A percentile compares a stretch with the other conserved stretches of the same genome.
Evolutionary conservation across 2,329 filamentous ascomycete genomes (phyloP).

Genomic region (Botrytis deweyae): DNA sequence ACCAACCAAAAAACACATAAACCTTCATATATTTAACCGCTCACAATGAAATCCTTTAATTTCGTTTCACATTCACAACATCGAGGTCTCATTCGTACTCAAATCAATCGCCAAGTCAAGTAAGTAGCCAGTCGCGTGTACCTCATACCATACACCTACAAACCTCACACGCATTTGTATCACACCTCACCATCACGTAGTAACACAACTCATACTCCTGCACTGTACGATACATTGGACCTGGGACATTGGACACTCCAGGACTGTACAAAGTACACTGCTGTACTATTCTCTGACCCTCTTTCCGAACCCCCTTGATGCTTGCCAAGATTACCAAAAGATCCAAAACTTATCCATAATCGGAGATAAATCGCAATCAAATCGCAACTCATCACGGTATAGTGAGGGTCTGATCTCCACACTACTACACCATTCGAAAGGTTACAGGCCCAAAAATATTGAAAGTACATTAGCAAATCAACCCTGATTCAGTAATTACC

Average conservation of each 20-base stretch:
- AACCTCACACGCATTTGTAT: slow-evolving; percentile 8
- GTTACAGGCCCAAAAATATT: slow-evolving; percentile 10
- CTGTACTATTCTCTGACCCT: not conserved
- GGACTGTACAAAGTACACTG: not conserved
- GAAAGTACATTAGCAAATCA: slow-evolving; percentile 8
- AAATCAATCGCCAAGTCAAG: slow-evolving; percentile 2
- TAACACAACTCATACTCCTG: not conserved
- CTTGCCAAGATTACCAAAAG: not conserved
- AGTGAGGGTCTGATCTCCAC: slow-evolving; percentile 10
- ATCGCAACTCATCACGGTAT: not conserved
- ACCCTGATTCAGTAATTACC: slow-evolving; percentile 12
- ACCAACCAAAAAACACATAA: not conserved
- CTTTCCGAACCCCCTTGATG: not conserved
- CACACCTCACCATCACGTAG: not conserved
- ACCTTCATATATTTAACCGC: not conserved
- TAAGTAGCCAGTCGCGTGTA: slow-evolving; percentile 9
- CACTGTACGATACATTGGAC: too few species aligned
- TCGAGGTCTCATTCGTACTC: not conserved
- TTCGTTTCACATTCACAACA: not conserved
- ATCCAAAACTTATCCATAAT: not conserved
- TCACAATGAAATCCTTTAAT: not conserved
- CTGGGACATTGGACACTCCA: not conserved
- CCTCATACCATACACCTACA: not conserved
- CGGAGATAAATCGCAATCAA: not conserved
- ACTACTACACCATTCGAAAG: slow-evolving; percentile 5